Evolutionary conservation across 2,329 filamentous ascomycete genomes (phyloP), one percentile per base, ranked within the genome.

Genomic region (Pyrenochaeta sp.): DNA sequence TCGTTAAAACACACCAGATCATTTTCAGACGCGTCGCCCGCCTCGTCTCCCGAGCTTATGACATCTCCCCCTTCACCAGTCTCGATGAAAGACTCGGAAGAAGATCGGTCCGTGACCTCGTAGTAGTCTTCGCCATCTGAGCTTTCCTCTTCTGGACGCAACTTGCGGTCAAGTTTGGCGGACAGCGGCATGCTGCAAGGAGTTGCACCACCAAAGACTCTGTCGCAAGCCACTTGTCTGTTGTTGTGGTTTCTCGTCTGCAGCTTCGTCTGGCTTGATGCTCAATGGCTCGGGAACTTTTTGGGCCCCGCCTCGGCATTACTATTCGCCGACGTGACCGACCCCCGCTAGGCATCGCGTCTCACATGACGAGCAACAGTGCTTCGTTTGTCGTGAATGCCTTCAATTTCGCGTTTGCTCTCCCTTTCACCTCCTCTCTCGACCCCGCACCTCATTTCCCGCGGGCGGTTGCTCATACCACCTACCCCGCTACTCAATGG

Each of bases 71-170:
- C 68, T 9, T 51, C 54, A 11, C 65, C 69, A 7, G 65, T 71
- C 28, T 71, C 71, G n/a, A 74, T 62, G 2, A 74, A 53, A 2
- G 72, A 74, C 7, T 67, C 70, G 17, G 63, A 66, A 9, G 71
- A 73, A 2, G 69, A 73, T 11, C 61, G 61, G 34, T 71, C 71
- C 8, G 69, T 67, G 44, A 72, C 70, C 41, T 72, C 71, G 36
- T 70, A 72, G 48, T 71, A 71, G 11, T 65, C 63, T 35, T 71
- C 68, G 11, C 58, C 63, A 41, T 69, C 71, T 9, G 68, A 68
- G 15, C 65, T 67, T 17, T 69, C 68, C 28, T 71, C 66, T 7
- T 51, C 62, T 3, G 69, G 66, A 6, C 65, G 63, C 31, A 73
- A 51, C 36, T 61, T 69, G 46, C 67, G 69, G 29, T 65, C 61